These are phyloP conservation scores for Sporothrix brasiliensis DNA, from an alignment of 2,329 filamentous ascomycete genomes.

Conservation along the genomic window DNA sequence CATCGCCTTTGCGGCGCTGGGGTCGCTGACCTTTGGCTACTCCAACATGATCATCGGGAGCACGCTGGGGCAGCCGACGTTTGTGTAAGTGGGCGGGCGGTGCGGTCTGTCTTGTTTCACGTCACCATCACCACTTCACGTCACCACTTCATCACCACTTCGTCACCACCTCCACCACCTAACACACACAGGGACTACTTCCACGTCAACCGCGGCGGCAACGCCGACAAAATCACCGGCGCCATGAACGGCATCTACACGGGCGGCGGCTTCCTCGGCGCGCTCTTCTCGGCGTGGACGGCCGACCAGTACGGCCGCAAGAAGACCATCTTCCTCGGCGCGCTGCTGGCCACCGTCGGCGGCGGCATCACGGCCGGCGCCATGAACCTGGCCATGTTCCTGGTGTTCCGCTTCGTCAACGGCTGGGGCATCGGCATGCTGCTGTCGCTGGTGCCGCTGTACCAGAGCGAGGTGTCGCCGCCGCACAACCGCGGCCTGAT, in stretches of 20 bases:
- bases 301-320: conserved; percentile 44
- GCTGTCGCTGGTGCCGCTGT: conserved; percentile 16
- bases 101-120: too few relatives aligned
- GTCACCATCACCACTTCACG: too few relatives aligned
- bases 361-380: conserved; percentile 38
- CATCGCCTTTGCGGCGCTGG: conserved; percentile 23
- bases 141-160: too few relatives aligned
- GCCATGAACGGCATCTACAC: conserved; percentile 27
- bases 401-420: conserved; percentile 32
- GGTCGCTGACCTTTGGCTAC: conserved; percentile 23
- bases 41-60: conserved; percentile 12
- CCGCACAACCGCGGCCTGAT: conserved; percentile 26
- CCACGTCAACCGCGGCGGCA: background rate
- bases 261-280: conserved; percentile 10
- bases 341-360: conserved; percentile 42
- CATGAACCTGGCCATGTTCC: conserved; percentile 42
- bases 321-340: conserved; percentile 42
- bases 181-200: background rate
- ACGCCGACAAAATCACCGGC: conserved; percentile 12
- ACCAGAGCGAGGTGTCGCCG: conserved; percentile 47
- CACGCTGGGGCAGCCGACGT: conserved; percentile 6
- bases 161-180: background rate
- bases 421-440: conserved; percentile 41
- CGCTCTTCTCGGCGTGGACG: conserved; percentile 3
- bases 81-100: background rate